Conservation (phyloP, 106 monocot species). For the Dendrobium catenatum region DNA sequence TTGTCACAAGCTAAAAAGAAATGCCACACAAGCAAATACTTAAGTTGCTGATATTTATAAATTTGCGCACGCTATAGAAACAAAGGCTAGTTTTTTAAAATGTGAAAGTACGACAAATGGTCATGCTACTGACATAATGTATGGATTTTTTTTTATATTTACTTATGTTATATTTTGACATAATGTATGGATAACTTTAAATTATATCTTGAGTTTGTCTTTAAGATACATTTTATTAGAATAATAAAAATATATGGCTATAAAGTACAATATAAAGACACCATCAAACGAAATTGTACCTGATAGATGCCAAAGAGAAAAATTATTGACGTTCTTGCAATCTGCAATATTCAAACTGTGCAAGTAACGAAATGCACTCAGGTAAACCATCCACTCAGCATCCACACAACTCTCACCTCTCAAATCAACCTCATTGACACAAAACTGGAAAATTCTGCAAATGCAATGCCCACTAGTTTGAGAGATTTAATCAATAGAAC, state of each 20-base stretch:
- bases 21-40: not conserved
- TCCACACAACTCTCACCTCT: constrained; percentile 46
- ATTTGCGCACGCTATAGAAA: not conserved
- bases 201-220: not conserved
- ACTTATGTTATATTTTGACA: not conserved
- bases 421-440: constrained; percentile 58
- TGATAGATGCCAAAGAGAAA: constrained; percentile 62
- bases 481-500: not conserved
- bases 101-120: not conserved
- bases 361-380: constrained; percentile 66
- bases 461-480: not conserved
- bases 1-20: not conserved
- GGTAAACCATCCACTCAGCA: constrained; percentile 94
- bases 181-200: not conserved
- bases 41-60: not conserved
- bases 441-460: constrained; percentile 63
- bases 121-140: not conserved
- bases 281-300: constrained; percentile 21
- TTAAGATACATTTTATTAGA: not conserved
- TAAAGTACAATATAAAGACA: not conserved
- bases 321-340: constrained; percentile 55
- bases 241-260: not conserved
- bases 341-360: constrained; percentile 39
- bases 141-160: not conserved
- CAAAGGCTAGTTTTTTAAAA: not conserved